Conservation (phyloP, 140 eudicot species). For the Senecio squalidus region DNA sequence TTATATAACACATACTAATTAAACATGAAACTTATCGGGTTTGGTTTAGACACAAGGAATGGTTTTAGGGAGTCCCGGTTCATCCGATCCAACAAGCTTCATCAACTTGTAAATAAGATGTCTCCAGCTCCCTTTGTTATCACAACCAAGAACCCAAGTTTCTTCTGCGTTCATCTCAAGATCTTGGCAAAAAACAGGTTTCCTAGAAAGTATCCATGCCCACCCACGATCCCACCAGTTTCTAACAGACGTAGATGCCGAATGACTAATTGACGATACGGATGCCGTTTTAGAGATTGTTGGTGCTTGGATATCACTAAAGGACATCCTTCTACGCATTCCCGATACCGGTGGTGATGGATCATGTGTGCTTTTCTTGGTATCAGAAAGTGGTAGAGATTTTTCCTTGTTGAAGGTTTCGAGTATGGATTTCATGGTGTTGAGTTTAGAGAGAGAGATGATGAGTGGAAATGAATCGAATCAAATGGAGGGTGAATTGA, state of each 20-base stretch:
- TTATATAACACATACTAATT: too few species aligned
- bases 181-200: constrained; percentile 52
- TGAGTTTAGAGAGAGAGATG: background rate
- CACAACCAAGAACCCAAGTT: constrained; percentile 41
- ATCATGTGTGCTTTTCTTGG: constrained; percentile 7
- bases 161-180: constrained; percentile 79
- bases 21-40: too few species aligned
- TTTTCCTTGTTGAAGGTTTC: constrained; percentile 15
- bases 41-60: too few species aligned
- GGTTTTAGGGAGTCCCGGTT: constrained; percentile 53
- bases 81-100: constrained; percentile 43
- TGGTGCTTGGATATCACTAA: constrained; percentile 38
- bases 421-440: constrained; percentile 18
- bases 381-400: constrained; percentile 25
- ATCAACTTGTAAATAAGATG: constrained; percentile 50
- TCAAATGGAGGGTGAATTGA: constrained; percentile 14
- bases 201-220: constrained; percentile 45
- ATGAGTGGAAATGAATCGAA: background rate
- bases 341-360: background rate
- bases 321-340: constrained; percentile 48
- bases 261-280: constrained; percentile 40
- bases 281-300: constrained; percentile 34
- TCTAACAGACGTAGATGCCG: constrained; percentile 36
- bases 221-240: constrained; percentile 46
- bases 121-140: constrained; percentile 60